Conservation (phyloP, 2,329 filamentous ascomycete genomes). For the Colletotrichum limetticola region DNA sequence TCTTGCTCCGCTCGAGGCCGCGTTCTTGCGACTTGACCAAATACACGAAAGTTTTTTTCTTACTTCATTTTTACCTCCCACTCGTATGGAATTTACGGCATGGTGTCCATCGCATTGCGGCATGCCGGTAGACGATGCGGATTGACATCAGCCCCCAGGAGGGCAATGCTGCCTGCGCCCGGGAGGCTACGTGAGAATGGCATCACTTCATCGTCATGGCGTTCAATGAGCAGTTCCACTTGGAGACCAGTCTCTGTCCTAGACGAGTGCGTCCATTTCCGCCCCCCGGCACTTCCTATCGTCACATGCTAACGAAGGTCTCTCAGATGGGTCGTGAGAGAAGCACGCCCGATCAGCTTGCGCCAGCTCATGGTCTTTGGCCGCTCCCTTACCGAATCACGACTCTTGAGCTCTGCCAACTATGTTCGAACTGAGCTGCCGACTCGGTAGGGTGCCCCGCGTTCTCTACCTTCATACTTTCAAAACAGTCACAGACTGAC, state of each 20-base stretch:
- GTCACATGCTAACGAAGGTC: constrained; percentile 35
- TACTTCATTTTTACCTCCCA: background rate
- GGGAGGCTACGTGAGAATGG: constrained; percentile 17
- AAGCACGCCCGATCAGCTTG: constrained; percentile 94
- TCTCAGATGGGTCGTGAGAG: constrained; percentile 87
- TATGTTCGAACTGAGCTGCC: constrained; percentile 97
- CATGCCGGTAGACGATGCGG: constrained; percentile 54
- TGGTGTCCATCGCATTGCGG: constrained; percentile 59
- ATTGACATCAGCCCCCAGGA: constrained; percentile 39
- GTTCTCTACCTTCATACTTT: background rate
- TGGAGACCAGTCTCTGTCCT: constrained; percentile 73
- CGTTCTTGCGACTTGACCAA: no score
- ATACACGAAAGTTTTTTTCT: background rate
- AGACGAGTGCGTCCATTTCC: constrained; percentile 64
- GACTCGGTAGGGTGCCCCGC: constrained; percentile 68
- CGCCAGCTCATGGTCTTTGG: constrained; percentile 98
- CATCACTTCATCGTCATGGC: constrained; percentile 37
- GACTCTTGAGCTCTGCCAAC: constrained; percentile 93
- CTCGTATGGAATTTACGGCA: constrained; percentile 52
- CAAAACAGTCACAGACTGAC: constrained; percentile 8
- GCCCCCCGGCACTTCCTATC: background rate
- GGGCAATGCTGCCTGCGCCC: background rate
- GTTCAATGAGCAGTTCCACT: constrained; percentile 50
- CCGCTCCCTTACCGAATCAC: constrained; percentile 87
- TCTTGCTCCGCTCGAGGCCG: no score